A percentile compares a stretch with the other conserved stretches of the same genome.
Conservation (phyloP, 768 basidiomycete species). For the Psilocybe cubensis region DNA sequence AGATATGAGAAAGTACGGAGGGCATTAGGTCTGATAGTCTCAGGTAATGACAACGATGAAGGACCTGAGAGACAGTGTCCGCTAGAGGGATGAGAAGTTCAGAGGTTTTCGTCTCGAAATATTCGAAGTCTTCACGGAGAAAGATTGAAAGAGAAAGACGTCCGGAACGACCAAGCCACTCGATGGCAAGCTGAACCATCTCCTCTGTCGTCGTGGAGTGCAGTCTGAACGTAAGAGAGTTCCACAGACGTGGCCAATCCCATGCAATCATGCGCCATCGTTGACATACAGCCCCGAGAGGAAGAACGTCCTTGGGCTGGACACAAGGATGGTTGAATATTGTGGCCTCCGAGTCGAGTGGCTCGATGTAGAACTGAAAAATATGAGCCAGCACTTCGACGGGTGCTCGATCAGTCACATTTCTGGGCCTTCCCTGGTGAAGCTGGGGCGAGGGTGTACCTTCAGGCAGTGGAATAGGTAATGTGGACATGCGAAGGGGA, state of each 20-base stretch:
- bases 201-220: not conserved
- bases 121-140: not conserved
- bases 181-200: not conserved
- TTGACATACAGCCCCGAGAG: conserved; percentile 5
- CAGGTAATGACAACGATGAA: not conserved
- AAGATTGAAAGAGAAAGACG: not conserved
- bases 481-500: too few relatives aligned
- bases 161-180: not conserved
- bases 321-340: too few relatives aligned
- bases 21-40: not conserved
- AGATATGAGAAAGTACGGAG: not conserved
- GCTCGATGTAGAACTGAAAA: too few relatives aligned
- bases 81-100: not conserved
- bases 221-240: not conserved
- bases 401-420: too few relatives aligned
- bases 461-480: too few relatives aligned
- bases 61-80: not conserved
- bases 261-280: conserved; percentile 9
- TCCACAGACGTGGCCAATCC: conserved; percentile 1
- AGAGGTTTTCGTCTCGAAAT: not conserved
- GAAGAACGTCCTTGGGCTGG: too few relatives aligned
- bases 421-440: too few relatives aligned
- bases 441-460: too few relatives aligned
- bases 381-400: too few relatives aligned
- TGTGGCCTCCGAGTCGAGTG: too few relatives aligned